Percentiles rank a stretch among this genome's conserved stretches.
Conservation (phyloP, 805 yeast species). For the Torulaspora gathmanii region DNA sequence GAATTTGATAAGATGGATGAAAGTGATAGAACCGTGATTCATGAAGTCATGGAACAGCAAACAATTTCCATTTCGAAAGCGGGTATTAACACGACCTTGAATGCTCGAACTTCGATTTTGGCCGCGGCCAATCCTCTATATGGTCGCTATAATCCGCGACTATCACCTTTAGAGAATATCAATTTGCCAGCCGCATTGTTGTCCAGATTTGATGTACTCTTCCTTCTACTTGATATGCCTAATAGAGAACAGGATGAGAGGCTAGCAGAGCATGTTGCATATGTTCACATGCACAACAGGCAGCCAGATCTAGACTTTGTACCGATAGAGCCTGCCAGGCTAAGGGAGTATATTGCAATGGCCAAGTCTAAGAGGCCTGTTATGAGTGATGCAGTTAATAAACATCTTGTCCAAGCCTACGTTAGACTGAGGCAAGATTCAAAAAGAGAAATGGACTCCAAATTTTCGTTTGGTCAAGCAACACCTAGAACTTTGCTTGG, state of each 20-base stretch:
- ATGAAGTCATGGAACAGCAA: slow-evolving; percentile 99
- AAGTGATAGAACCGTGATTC: slow-evolving; percentile 92
- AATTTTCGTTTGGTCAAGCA: slow-evolving; percentile 78
- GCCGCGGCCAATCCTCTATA: slow-evolving; percentile 99
- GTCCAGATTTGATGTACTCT: slow-evolving; percentile 90
- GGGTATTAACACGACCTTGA: slow-evolving; percentile 91
- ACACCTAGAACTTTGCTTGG: slow-evolving; percentile 95
- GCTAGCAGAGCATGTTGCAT: slow-evolving; percentile 90
- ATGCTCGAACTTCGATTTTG: slow-evolving; percentile 89
- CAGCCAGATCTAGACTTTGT: slow-evolving; percentile 76
- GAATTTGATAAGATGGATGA: slow-evolving; percentile 99
- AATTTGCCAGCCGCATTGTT: slow-evolving; percentile 93
- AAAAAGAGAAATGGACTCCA: slow-evolving; percentile 67
- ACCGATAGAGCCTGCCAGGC: slow-evolving; percentile 72
- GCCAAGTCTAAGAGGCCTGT: slow-evolving; percentile 85
- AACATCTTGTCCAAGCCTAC: slow-evolving; percentile 78
- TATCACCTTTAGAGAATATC: slow-evolving; percentile 92
- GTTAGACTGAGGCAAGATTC: slow-evolving; percentile 91
- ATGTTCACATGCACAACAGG: slow-evolving; percentile 86
- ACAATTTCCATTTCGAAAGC: slow-evolving; percentile 97
- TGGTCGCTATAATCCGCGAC: slow-evolving; percentile 85
- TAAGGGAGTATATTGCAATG: slow-evolving; percentile 81
- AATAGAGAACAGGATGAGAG: slow-evolving; percentile 72
- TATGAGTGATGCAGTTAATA: slow-evolving; percentile 77
- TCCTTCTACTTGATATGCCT: slow-evolving; percentile 81